Percentiles rank a stretch among this genome's conserved stretches.
Conservation (phyloP, 257 asterid species). For the Pogostemon cablin region DNA sequence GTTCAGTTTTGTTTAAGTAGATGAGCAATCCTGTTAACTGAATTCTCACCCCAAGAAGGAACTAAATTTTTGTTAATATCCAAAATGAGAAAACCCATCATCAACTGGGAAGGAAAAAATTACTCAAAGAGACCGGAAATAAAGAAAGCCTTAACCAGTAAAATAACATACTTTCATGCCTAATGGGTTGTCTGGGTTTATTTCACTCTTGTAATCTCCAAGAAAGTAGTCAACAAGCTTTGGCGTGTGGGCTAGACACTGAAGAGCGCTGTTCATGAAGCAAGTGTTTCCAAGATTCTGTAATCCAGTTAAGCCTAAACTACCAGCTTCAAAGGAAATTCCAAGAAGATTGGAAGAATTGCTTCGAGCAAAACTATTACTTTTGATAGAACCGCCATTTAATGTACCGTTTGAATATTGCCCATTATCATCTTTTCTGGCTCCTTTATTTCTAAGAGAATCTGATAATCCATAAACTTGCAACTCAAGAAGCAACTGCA, state of each 20-base stretch:
- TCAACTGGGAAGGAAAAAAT: slow-evolving; percentile 20
- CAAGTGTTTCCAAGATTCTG: slow-evolving; percentile 97
- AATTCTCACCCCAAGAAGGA: too few relatives aligned
- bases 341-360: slow-evolving; percentile 54
- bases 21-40: too few relatives aligned
- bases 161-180: slow-evolving; percentile 81
- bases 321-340: slow-evolving; percentile 74
- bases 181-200: slow-evolving; percentile 84
- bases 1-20: too few relatives aligned
- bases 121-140: slow-evolving; percentile 30
- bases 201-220: slow-evolving; percentile 84
- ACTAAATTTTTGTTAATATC: slow-evolving; percentile 1
- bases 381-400: slow-evolving; percentile 60
- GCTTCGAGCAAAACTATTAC: slow-evolving; percentile 52
- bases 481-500: slow-evolving; percentile 85
- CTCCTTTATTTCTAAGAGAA: slow-evolving; percentile 55
- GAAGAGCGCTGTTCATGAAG: slow-evolving; percentile 97
- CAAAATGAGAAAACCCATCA: slow-evolving; percentile 25
- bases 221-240: slow-evolving; percentile 97
- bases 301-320: slow-evolving; percentile 86
- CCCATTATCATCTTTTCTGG: slow-evolving; percentile 52
- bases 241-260: slow-evolving; percentile 94
- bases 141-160: slow-evolving; percentile 23
- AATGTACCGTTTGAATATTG: slow-evolving; percentile 58
- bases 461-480: slow-evolving; percentile 96